Evolutionary conservation across 75 land plant genomes (phyloP).

Genomic region (Pinus tabuliformis): DNA sequence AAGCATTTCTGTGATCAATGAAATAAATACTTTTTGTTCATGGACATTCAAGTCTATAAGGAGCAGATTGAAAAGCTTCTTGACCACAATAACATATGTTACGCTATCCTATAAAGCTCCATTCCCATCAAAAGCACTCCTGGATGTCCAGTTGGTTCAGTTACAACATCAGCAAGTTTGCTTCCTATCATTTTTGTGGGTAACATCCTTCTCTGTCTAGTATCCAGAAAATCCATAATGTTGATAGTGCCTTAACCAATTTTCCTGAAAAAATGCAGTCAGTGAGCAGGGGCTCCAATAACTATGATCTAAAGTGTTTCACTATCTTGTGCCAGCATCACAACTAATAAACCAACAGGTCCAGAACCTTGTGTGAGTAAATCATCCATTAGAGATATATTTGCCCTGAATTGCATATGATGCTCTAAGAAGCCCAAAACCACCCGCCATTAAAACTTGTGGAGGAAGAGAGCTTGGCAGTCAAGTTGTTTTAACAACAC

Average conservation of each 20-base stretch:
- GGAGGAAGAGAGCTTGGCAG: no score
- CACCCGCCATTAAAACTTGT: no score
- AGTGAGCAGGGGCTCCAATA: conserved; percentile 45
- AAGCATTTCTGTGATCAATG: background rate
- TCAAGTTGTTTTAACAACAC: no score
- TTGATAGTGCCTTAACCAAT: conserved; percentile 41
- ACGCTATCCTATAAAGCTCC: conserved; percentile 45
- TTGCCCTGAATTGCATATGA: no score
- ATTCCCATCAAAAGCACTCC: conserved; percentile 45
- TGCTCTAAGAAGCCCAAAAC: no score
- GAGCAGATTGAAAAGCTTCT: background rate
- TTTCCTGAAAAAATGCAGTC: conserved; percentile 28
- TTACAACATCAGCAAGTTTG: conserved; percentile 42
- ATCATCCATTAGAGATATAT: no score
- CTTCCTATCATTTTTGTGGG: conserved; percentile 24
- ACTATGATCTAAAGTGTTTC: conserved; percentile 29
- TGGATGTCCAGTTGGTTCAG: conserved; percentile 49
- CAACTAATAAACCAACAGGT: no score
- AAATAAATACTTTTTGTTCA: no score
- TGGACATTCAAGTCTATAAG: background rate
- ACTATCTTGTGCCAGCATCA: no score
- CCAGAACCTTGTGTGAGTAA: no score
- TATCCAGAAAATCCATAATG: conserved; percentile 18
- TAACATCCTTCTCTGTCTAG: conserved; percentile 13
- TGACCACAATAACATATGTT: conserved; percentile 38